Base-by-base conservation (phyloP, 2,329 filamentous ascomycete genomes). In the Pseudonectria buxi region DNA sequence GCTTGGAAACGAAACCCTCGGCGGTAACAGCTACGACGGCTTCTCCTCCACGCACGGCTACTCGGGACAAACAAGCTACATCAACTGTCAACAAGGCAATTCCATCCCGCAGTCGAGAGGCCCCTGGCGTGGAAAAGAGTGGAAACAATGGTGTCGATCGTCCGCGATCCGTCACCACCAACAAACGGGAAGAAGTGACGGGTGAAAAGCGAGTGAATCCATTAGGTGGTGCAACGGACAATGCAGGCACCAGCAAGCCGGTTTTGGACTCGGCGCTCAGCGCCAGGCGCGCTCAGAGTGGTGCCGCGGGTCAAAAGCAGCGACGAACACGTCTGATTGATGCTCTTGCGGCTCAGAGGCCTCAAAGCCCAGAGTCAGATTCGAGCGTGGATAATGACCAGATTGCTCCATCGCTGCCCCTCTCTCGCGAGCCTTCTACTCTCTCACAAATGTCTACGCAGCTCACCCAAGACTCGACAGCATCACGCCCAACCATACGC, bases 301-400 rank as follows among this genome's bases (percentile, higher is more conserved):
- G 35, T n/a, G 12, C 12, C 16, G 24, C 35, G 7, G 36, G 36
- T 29, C 39, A 46, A 11, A 46, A 40, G 28, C 35, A 41, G 22
- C 42, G 49, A 28, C 47, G 49, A 5, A 43, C 47, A n/a, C 61
- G 67, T 14, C 43, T 70, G 27, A 70, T 70, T 24, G 67, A 70
- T 47, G 51, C 63, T 1, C 45, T 70, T 14, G 59, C 56, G 6
- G 62, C 60, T 2, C 67, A 69, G 43, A 59, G 52, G 24, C 55
- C 58, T 11, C 55, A 60, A 6, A 61, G 53, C 33, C 50, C 53
- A 3, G 57, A 55, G 15, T 58, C 36, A 37, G 52, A 47, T 39
- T 53, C 38, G 39, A 58, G 45, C 44, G 27, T 30, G 7, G 42
- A 36, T 36, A 36, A 38, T 13, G 28, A 45, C 33, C 28, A 25